Conservation (phyloP, 768 basidiomycete species). For the Tylopilus intermedius region DNA sequence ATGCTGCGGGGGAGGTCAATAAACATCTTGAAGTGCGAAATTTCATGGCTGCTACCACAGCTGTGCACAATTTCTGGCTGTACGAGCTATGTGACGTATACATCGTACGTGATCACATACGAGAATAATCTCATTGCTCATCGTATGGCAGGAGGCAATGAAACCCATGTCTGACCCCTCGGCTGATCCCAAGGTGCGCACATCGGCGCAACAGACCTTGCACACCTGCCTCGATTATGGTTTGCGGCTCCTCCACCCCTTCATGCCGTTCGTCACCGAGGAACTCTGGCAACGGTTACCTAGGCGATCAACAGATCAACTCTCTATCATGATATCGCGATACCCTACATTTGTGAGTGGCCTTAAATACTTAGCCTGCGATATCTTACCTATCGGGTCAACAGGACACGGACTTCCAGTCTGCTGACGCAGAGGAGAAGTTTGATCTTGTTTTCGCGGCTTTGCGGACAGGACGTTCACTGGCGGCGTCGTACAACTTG, state of each 20-base stretch:
- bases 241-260: constrained; percentile 86
- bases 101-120: constrained; percentile 56
- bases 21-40: constrained; percentile 70
- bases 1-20: constrained; percentile 75
- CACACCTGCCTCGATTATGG: constrained; percentile 93
- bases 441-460: constrained; percentile 84
- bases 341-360: constrained; percentile 75
- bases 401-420: constrained; percentile 60
- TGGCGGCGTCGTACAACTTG: constrained; percentile 78
- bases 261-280: constrained; percentile 99
- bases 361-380: not conserved
- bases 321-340: constrained; percentile 84
- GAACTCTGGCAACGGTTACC: constrained; percentile 98
- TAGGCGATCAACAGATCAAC: constrained; percentile 71
- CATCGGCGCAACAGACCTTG: constrained; percentile 90
- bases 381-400: not conserved
- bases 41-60: constrained; percentile 87
- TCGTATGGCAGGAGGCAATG: constrained; percentile 78
- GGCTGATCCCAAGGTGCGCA: constrained; percentile 53
- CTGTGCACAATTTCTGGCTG: constrained; percentile 91
- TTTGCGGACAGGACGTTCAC: constrained; percentile 50
- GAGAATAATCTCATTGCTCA: not conserved
- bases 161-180: constrained; percentile 92
- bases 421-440: constrained; percentile 68
- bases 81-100: constrained; percentile 99